These are phyloP conservation scores for Xylariaceae sp. DNA, from an alignment of 2,329 filamentous ascomycete genomes.

Conservation along the genomic window DNA sequence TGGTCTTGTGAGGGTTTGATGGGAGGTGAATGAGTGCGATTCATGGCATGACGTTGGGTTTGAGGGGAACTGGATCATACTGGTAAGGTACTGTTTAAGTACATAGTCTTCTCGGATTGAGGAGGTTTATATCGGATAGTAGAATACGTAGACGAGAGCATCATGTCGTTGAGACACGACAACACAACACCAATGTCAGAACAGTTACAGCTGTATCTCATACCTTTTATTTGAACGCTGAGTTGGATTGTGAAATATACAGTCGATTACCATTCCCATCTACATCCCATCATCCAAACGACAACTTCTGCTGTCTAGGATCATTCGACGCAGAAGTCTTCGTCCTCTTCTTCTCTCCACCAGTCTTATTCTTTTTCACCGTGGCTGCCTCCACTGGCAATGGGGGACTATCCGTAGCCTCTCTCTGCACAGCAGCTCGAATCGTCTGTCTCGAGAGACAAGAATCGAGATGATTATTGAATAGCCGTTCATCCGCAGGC, in stretches of 20 bases:
- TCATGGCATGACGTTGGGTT: too few species aligned
- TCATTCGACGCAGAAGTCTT: conserved; percentile 21
- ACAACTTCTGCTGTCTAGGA: conserved; percentile 39
- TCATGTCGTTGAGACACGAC: too few species aligned
- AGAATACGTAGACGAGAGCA: background rate
- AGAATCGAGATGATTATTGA: conserved; percentile 89
- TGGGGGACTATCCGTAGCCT: conserved; percentile 28
- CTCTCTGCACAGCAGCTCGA: conserved; percentile 67
- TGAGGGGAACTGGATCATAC: too few species aligned
- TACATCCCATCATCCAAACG: conserved; percentile 39
- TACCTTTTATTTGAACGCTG: too few species aligned
- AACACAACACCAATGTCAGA: too few species aligned
- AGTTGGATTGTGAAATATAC: too few species aligned
- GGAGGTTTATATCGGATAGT: background rate
- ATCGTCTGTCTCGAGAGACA: conserved; percentile 86
- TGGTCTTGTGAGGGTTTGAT: too few species aligned
- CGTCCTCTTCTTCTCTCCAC: conserved; percentile 26
- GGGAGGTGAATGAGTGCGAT: too few species aligned
- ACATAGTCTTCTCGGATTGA: background rate
- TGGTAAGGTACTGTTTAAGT: conserved; percentile 4
- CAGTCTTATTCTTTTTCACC: conserved; percentile 34
- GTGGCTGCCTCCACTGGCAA: conserved; percentile 33
- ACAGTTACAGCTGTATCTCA: too few species aligned
- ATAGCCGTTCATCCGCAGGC: conserved; percentile 63
- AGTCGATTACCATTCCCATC: too few species aligned